These are phyloP conservation scores for Pestalotiopsis sp. DNA, from an alignment of 2,329 filamentous ascomycete species.

Conservation along the genomic window DNA sequence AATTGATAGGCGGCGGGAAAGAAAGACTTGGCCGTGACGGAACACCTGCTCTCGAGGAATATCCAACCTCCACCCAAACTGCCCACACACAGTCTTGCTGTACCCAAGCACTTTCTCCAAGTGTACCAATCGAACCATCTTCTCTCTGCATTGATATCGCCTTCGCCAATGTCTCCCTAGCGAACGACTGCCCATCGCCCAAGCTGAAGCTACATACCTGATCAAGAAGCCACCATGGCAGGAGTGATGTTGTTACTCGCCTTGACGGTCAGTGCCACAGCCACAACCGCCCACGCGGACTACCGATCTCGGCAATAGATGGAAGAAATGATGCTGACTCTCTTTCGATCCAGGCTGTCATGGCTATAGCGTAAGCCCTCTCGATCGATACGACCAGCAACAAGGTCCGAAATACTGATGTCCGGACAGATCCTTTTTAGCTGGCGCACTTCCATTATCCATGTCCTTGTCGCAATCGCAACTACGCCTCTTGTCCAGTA, in stretches of 20 bases:
- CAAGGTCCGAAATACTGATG: constrained; percentile 10
- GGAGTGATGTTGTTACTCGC: constrained; percentile 37
- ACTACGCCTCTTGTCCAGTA: constrained; percentile 84
- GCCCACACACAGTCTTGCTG: no score
- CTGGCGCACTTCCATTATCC: constrained; percentile 86
- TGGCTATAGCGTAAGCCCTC: constrained; percentile 35
- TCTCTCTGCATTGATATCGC: background rate
- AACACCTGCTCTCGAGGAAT: no score
- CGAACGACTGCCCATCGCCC: background rate
- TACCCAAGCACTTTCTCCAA: no score
- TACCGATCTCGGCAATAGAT: background rate
- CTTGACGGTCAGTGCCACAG: constrained; percentile 30
- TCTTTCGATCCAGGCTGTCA: constrained; percentile 31
- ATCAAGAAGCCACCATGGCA: constrained; percentile 22
- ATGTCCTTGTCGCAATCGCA: constrained; percentile 87
- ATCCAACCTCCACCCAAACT: no score
- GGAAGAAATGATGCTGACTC: constrained; percentile 21
- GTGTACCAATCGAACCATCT: no score
- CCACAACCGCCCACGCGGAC: background rate
- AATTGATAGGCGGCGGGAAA: background rate
- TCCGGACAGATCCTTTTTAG: constrained; percentile 78
- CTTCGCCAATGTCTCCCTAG: background rate
- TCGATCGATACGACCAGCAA: background rate
- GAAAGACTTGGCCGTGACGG: background rate
- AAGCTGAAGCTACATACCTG: background rate